Evolutionary conservation across 352 stramenopile species (phyloP).

Genomic region (Phytophthora fragariaefolia): DNA sequence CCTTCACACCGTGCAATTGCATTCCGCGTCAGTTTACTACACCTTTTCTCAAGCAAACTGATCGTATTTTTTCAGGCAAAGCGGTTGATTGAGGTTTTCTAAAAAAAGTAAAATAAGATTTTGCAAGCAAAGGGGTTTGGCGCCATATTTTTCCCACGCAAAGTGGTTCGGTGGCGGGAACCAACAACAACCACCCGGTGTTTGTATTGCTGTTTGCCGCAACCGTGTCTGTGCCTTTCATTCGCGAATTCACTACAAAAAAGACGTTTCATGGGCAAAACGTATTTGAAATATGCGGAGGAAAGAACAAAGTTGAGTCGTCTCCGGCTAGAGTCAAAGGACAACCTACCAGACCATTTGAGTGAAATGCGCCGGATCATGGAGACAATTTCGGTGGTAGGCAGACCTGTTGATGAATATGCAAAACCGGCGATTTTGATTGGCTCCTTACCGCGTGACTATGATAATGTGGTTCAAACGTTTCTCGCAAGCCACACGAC

Average conservation of each 20-base stretch:
- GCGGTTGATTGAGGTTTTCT: neutral
- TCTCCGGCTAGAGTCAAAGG: neutral
- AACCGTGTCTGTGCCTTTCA: neutral
- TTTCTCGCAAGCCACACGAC: neutral
- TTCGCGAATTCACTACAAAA: neutral
- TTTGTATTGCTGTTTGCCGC: neutral
- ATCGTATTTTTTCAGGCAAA: neutral
- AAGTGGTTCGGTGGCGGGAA: neutral
- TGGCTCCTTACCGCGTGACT: neutral
- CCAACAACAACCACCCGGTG: neutral
- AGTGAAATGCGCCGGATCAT: neutral
- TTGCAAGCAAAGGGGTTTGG: neutral
- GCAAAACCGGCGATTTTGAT: conserved; percentile 7
- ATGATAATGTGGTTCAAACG: conserved; percentile 15
- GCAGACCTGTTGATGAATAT: conserved; percentile 6
- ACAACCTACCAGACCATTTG: neutral
- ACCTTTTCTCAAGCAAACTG: neutral
- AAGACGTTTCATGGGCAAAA: neutral
- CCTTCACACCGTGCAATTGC: too few relatives aligned
- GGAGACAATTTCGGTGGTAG: neutral
- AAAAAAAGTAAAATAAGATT: neutral
- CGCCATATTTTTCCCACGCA: neutral
- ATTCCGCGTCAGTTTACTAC: too few relatives aligned
- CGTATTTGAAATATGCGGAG: neutral
- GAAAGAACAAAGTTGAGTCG: neutral